Conservation (phyloP, 805 yeast species). For the Suhomyces xylopsoci region DNA sequence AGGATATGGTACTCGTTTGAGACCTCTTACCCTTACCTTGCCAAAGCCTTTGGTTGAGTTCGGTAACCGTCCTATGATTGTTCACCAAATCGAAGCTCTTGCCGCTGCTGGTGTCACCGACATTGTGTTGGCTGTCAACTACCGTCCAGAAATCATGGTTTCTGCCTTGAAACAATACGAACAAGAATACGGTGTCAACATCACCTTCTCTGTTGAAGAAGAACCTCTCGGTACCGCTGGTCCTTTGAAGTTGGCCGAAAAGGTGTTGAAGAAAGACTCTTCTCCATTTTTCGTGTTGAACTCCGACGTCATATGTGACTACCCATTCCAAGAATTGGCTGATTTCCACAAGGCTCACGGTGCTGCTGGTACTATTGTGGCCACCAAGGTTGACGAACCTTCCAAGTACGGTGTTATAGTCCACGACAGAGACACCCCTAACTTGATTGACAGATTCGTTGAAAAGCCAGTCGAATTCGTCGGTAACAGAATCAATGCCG, state of each 20-base stretch:
- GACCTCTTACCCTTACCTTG: conserved; percentile 92
- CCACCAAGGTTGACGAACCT: conserved; percentile 99
- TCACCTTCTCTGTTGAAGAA: conserved; percentile 97
- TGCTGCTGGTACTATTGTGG: conserved; percentile 97
- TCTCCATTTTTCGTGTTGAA: conserved; percentile 96
- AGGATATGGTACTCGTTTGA: conserved; percentile 99
- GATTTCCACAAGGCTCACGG: conserved; percentile 94
- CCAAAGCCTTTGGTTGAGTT: conserved; percentile 98
- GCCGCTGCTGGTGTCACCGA: conserved; percentile 99
- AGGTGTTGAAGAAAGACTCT: conserved; percentile 88
- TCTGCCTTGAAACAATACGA: conserved; percentile 92
- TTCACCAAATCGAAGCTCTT: conserved; percentile 96
- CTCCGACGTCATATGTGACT: conserved; percentile 98
- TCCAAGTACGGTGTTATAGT: conserved; percentile 99
- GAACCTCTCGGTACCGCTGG: conserved; percentile 99
- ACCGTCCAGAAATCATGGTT: conserved; percentile 99
- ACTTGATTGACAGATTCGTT: conserved; percentile 96
- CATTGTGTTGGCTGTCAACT: conserved; percentile 96
- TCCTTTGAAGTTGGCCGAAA: conserved; percentile 95
- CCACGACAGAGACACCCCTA: conserved; percentile 90
- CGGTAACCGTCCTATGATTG: conserved; percentile 98
- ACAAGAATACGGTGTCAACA: conserved; percentile 87
- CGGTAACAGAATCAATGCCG: conserved; percentile 99
- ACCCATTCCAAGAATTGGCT: conserved; percentile 91
- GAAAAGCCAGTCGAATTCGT: conserved; percentile 99